Evolutionary conservation across 176 grass and related monocot genomes (phyloP), one percentile per base, ranked within the genome.

Genomic region (Oryza glumipatula): DNA sequence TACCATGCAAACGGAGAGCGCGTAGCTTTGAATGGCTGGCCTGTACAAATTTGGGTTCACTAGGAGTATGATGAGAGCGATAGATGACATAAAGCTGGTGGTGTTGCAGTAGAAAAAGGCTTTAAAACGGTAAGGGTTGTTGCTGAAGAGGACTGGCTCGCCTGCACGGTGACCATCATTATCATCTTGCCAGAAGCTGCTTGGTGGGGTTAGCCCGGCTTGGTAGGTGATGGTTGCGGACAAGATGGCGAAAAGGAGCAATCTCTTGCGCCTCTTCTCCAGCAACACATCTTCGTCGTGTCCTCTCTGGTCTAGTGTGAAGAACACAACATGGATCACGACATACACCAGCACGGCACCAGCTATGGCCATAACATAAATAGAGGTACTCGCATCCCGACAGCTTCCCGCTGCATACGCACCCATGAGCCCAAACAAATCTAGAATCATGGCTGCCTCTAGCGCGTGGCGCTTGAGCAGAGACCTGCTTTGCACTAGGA

Each of bases 51-150:
- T 77, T 5, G 56, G 75, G 56, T 41, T 79, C 76, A 79, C 60
- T 5, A 87, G 69, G 5, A 87, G 66, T 17, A 87, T 81, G 7
- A 82, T 81, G 19, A 81, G 47, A 22, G 80, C 70, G 1, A 84
- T 3, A 1, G 82, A 76, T 0, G 82, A 44, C 43, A 84, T 44
- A 39, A 84, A 84, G 10, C 51, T 66, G 0, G 47, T 38, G 4
- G 85, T 70, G 24, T 87, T 87, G 58, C 85, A 81, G 39, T 87
- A 87, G 65, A 87, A 87, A 60, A 87, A 87, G 4, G 70, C 44
- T 19, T 75, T 68, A 70, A 76, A 87, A 26, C 78, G 85, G 30
- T 5, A 19, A 5, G 65, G 65, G 41, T 58, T 26, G 23, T 47
- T 76, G 78, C 24, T 45, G 0, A 66, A 47, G 5, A 87, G 85